Evolutionary conservation across 176 grass and related monocot species (phyloP), one percentile per base, ranked within the genome.

Genomic region (Oryza coarctata): DNA sequence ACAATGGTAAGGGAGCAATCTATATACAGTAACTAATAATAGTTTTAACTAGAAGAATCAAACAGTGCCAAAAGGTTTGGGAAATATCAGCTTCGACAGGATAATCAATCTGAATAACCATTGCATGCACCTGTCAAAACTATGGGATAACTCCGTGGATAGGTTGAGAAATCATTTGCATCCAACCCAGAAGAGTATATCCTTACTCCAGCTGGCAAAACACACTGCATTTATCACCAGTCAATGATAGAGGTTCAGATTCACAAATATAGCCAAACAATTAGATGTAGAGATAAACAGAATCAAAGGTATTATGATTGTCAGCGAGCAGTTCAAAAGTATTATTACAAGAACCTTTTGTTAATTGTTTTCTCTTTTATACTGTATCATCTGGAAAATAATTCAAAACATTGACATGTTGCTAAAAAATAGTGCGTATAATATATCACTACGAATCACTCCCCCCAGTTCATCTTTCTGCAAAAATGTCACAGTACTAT

Each of bases 141-240:
- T 84, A 99, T 99, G 38, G 96, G 96, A 87, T 99, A 99, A 76
- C 89, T 99, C 25, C 87, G 89, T 68, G 96, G 93, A 73, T 91
- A 94, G 11, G 90, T 95, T 38, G 85, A 86, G 61, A 86, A 71
- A 84, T 99, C 93, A 77, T 94, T 82, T 5, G 73, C 55, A 38
- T 94, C 87, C 35, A 94, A 81, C 49, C 96, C 89, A 65, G 89
- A 99, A 47, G 96, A 90, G 81, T 99, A 95, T 86, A 99, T 95
- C 66, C 83, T 94, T 69, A 99, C 96, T 55, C 96, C 96, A n/a
- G 96, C 96, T 74, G 96, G 96, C 87, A 99, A 88, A 75, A 99
- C 96, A 75, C 96, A 99, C 96, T 99, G 89, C 91, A 92, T 63
- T 83, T 73, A 74, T 86, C 71, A 80, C 71, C 61, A 73, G 47